phyloP scores from a whole-genome alignment of 2,329 filamentous ascomycete genomes.

The Beauveria medogensis region DNA sequence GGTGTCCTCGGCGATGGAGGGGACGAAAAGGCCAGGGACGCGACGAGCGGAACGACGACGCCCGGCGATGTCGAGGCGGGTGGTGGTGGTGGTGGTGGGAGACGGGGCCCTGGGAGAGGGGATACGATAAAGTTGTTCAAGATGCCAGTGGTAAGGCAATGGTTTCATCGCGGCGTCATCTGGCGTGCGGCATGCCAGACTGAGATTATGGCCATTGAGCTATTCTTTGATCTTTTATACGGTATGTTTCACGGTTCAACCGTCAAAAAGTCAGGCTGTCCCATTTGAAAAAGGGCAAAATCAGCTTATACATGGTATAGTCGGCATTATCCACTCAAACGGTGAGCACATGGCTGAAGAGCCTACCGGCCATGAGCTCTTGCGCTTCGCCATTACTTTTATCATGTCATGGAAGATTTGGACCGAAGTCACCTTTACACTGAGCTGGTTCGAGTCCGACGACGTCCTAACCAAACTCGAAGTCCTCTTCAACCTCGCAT shows the following conservation, averaged over 20 bases:
- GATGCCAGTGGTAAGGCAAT: slow-evolving; percentile 53
- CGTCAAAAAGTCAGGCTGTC: no score
- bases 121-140: slow-evolving; percentile 48
- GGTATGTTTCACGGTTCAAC: slow-evolving; percentile 18
- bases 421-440: slow-evolving; percentile 47
- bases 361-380: slow-evolving; percentile 44
- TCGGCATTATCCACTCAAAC: slow-evolving; percentile 56
- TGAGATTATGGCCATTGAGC: slow-evolving; percentile 56
- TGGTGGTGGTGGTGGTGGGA: slow-evolving; percentile 15
- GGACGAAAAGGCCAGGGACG: slow-evolving; percentile 13
- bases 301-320: slow-evolving; percentile 18
- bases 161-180: slow-evolving; percentile 56
- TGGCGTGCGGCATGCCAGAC: slow-evolving; percentile 52
- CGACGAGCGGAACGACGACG: slow-evolving; percentile 16
- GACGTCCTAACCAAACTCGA: slow-evolving; percentile 50
- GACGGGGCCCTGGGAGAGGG: slow-evolving; percentile 25
- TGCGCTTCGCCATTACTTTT: slow-evolving; percentile 54
- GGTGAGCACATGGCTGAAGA: slow-evolving; percentile 52
- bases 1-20: slow-evolving; percentile 2
- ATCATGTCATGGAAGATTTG: slow-evolving; percentile 58
- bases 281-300: slow-evolving; percentile 4
- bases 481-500: slow-evolving; percentile 54
- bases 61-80: slow-evolving; percentile 15
- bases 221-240: slow-evolving; percentile 57
- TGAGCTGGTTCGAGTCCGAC: slow-evolving; percentile 56